Percentiles rank a stretch among this genome's conserved stretches.
Conservation (phyloP, 352 stramenopile species). For the Vaucheria bursata region DNA sequence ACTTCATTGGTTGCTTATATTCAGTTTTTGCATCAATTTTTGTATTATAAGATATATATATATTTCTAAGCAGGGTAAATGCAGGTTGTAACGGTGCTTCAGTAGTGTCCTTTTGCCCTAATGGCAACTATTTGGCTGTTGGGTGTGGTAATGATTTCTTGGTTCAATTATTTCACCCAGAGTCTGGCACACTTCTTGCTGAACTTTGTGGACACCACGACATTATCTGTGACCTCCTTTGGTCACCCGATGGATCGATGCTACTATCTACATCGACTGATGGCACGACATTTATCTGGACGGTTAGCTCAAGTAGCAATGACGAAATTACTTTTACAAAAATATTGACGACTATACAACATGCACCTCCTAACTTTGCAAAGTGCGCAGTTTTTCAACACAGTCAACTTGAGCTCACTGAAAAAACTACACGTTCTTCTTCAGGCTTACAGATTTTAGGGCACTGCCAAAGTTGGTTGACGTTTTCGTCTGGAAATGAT, state of each 20-base stretch:
- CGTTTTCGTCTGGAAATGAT: neutral
- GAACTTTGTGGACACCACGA: conserved; percentile 29
- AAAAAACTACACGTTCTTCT: neutral
- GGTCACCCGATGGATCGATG: conserved; percentile 12
- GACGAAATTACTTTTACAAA: neutral
- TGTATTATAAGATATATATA: too few species aligned
- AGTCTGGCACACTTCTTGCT: neutral
- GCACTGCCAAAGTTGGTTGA: neutral
- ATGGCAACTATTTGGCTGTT: too few species aligned
- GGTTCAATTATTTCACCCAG: too few species aligned
- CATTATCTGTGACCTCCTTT: conserved; percentile 27
- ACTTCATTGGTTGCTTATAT: too few species aligned
- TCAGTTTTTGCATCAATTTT: too few species aligned
- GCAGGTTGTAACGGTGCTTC: too few species aligned
- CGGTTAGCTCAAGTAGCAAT: neutral
- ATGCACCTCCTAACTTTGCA: conserved; percentile 28
- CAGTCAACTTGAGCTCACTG: neutral
- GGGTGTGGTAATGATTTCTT: too few species aligned
- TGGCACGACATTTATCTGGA: conserved; percentile 17
- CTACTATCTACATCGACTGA: conserved; percentile 35
- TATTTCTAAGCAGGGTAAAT: too few species aligned
- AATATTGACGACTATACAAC: conserved; percentile 27
- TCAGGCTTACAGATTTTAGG: neutral
- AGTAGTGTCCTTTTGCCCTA: too few species aligned
- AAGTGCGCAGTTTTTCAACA: conserved; percentile 38